A percentile compares a stretch with the other conserved stretches of the same genome.
Conservation (phyloP, 257 asterid genomes). For the Petunia axillaris region DNA sequence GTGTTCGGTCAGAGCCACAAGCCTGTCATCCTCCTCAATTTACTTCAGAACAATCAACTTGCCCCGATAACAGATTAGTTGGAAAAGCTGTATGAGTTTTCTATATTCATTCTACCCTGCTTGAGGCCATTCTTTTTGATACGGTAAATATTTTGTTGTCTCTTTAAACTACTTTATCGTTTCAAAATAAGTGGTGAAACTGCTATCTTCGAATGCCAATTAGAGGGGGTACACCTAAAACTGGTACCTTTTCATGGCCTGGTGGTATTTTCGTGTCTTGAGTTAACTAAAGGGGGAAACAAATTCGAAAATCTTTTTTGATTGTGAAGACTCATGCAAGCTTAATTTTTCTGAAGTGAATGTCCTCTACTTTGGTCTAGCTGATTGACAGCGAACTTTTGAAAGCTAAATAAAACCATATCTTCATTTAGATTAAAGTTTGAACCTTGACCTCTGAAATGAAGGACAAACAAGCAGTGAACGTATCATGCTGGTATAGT, state of each 20-base stretch:
- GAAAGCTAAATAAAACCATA: background rate
- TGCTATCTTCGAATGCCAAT: background rate
- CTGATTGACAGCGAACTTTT: background rate
- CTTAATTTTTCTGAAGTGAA: background rate
- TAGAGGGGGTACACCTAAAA: background rate
- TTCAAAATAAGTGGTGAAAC: background rate
- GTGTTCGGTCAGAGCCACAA: background rate
- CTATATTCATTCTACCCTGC: background rate
- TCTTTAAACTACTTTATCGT: background rate
- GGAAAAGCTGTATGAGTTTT: background rate
- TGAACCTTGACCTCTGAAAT: background rate
- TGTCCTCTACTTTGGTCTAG: background rate
- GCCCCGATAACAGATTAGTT: background rate
- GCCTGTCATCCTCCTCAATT: background rate
- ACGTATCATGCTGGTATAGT: background rate
- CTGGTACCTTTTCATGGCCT: background rate
- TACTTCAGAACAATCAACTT: background rate
- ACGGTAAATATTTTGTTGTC: background rate
- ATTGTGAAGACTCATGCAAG: background rate
- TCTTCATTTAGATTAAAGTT: background rate
- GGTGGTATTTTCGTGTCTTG: background rate
- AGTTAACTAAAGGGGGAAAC: background rate
- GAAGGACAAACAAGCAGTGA: conserved; percentile 11
- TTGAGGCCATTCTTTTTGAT: background rate
- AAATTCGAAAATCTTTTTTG: background rate